phyloP scores from a whole-genome alignment of 1,284 basidiomycete species.

The Heterobasidion occidentale region DNA sequence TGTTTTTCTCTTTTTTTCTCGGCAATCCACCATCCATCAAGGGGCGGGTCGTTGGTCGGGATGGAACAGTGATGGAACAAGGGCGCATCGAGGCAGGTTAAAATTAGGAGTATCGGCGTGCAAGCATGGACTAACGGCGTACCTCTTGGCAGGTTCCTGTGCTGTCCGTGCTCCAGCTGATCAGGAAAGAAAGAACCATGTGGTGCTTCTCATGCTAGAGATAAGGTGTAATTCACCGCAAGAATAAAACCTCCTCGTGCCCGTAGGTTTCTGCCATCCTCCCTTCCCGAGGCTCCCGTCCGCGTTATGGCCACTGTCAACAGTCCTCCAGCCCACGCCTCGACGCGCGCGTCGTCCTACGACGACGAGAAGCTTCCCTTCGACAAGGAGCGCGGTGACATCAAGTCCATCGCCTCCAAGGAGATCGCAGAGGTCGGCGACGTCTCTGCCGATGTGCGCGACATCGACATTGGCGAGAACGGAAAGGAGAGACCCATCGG shows the following conservation, averaged over 20 bases:
- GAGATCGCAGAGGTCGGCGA: neutral
- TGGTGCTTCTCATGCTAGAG: neutral
- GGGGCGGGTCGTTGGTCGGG: too few species aligned
- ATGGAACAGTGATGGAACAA: too few species aligned
- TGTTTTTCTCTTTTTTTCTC: too few species aligned
- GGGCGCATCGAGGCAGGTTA: too few species aligned
- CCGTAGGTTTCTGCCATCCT: neutral
- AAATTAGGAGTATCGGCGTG: too few species aligned
- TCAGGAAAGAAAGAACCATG: neutral
- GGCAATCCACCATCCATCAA: too few species aligned
- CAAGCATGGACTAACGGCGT: too few species aligned
- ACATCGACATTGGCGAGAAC: neutral
- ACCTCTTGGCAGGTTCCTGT: too few species aligned
- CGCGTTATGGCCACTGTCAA: neutral
- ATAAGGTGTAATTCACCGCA: neutral
- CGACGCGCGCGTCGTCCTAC: neutral
- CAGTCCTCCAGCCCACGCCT: neutral
- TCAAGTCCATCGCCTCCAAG: neutral
- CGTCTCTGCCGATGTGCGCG: neutral
- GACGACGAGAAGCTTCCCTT: neutral
- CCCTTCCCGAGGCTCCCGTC: neutral
- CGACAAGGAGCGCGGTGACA: neutral
- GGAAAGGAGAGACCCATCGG: neutral
- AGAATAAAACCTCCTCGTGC: neutral
- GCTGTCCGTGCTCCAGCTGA: neutral